Evolutionary conservation across 176 grass and related monocot species (phyloP).

Genomic region (Eragrostis nindensis): DNA sequence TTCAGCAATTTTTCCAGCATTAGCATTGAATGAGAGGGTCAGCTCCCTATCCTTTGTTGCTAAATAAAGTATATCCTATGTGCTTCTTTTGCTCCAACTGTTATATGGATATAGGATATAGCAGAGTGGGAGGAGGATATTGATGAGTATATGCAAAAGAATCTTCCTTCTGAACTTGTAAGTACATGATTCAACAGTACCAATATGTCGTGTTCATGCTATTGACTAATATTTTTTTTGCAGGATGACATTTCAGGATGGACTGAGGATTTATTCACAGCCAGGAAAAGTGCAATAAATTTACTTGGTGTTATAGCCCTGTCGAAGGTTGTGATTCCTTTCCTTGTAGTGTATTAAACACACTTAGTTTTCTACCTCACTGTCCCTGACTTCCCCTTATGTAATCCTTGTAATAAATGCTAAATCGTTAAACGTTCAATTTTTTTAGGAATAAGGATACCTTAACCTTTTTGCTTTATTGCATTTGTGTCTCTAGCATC

Average conservation of each 20-base stretch:
- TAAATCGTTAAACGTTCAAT: neutral
- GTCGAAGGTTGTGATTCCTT: conserved; percentile 71
- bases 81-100: conserved; percentile 40
- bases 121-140: conserved; percentile 84
- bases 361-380: conserved; percentile 32
- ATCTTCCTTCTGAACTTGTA: conserved; percentile 93
- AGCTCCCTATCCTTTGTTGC: conserved; percentile 23
- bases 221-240: conserved; percentile 33
- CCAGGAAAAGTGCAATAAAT: conserved; percentile 96
- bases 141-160: conserved; percentile 91
- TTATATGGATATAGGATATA: conserved; percentile 69
- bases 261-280: conserved; percentile 90
- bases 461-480: neutral
- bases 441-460: neutral
- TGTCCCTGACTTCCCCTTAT: neutral
- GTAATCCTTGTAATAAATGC: neutral
- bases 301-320: conserved; percentile 85
- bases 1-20: conserved; percentile 78
- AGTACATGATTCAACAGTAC: conserved; percentile 9
- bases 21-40: conserved; percentile 87
- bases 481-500: neutral
- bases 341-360: conserved; percentile 2
- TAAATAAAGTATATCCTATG: conserved; percentile 34
- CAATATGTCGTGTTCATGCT: conserved; percentile 31
- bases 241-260: conserved; percentile 95